These are phyloP conservation scores for Boletus subparvulus DNA, from an alignment of 768 basidiomycete genomes.

Conservation along the genomic window DNA sequence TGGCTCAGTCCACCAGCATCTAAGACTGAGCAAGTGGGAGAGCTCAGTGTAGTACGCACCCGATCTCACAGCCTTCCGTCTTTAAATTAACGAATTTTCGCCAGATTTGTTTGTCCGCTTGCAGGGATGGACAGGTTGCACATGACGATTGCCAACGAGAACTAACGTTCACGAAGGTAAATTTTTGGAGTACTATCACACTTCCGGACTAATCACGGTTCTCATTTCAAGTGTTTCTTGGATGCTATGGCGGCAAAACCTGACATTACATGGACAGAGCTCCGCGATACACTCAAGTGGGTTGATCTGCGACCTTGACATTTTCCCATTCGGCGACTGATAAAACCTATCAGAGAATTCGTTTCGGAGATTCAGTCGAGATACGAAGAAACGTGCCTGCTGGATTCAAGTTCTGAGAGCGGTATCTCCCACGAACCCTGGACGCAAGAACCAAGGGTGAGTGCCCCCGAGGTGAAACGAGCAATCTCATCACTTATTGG, in stretches of 20 bases:
- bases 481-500: not conserved
- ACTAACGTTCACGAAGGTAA: slow-evolving; percentile 28
- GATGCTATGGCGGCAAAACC: slow-evolving; percentile 9
- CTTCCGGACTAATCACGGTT: not conserved
- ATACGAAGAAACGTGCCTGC: slow-evolving; percentile 9
- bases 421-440: not conserved
- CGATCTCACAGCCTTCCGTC: not conserved
- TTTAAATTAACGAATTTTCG: not conserved
- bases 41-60: slow-evolving; percentile 20
- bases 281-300: slow-evolving; percentile 18
- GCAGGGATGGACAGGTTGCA: slow-evolving; percentile 25
- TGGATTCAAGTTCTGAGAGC: not conserved
- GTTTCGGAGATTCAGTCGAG: slow-evolving; percentile 12
- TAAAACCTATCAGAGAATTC: slow-evolving; percentile 3
- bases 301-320: not conserved
- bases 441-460: slow-evolving; percentile 25
- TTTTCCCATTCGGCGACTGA: not conserved
- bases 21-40: slow-evolving; percentile 5
- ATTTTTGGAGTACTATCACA: not conserved
- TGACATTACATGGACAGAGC: slow-evolving; percentile 20
- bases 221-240: slow-evolving; percentile 19
- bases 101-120: slow-evolving; percentile 30
- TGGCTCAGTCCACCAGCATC: slow-evolving; percentile 4
- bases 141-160: slow-evolving; percentile 19
- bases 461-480: not conserved